These are phyloP conservation scores for Pseudozyma sp. DNA, from an alignment of 1,284 basidiomycete species.

Conservation along the genomic window DNA sequence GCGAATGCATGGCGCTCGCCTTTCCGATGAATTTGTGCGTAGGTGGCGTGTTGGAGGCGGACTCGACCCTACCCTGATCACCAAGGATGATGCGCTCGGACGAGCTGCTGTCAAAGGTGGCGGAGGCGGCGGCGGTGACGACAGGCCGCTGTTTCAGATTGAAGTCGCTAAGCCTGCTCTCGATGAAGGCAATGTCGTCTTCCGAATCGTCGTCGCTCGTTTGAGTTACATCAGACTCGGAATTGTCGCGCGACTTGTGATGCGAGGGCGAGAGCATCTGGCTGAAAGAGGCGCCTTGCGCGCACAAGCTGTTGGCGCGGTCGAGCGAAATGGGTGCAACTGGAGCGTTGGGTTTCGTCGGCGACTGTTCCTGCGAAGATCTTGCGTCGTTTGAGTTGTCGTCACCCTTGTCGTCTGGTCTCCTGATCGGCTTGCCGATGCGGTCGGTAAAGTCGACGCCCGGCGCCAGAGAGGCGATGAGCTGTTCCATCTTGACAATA, in stretches of 20 bases:
- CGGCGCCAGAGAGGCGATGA: slow-evolving; percentile 52
- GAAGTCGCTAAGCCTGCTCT: slow-evolving; percentile 22
- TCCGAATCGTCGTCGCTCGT: slow-evolving; percentile 51
- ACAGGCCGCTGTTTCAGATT: slow-evolving; percentile 1
- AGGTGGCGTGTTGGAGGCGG: not conserved
- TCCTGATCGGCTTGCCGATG: slow-evolving; percentile 55
- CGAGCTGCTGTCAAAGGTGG: slow-evolving; percentile 24
- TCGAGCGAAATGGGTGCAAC: slow-evolving; percentile 7
- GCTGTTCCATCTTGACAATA: slow-evolving; percentile 58
- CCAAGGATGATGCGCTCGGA: slow-evolving; percentile 32
- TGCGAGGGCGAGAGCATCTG: slow-evolving; percentile 41
- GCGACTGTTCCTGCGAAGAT: not conserved
- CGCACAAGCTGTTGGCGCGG: slow-evolving; percentile 20
- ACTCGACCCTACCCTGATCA: slow-evolving; percentile 1
- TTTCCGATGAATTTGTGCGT: slow-evolving; percentile 57
- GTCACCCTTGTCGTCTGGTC: slow-evolving; percentile 56
- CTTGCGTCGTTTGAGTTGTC: slow-evolving; percentile 10
- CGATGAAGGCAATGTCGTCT: slow-evolving; percentile 51
- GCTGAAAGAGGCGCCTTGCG: slow-evolving; percentile 1
- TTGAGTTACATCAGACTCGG: slow-evolving; percentile 9
- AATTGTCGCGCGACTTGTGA: slow-evolving; percentile 21
- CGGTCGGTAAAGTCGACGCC: slow-evolving; percentile 61
- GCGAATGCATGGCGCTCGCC: slow-evolving; percentile 54
- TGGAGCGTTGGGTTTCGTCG: not conserved
- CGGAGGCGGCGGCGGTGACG: not conserved